A percentile compares a stretch with the other conserved stretches of the same genome.
Conservation (phyloP, 225 moss, liverwort and hornwort species). For the Pseudoscleropodium purum region DNA sequence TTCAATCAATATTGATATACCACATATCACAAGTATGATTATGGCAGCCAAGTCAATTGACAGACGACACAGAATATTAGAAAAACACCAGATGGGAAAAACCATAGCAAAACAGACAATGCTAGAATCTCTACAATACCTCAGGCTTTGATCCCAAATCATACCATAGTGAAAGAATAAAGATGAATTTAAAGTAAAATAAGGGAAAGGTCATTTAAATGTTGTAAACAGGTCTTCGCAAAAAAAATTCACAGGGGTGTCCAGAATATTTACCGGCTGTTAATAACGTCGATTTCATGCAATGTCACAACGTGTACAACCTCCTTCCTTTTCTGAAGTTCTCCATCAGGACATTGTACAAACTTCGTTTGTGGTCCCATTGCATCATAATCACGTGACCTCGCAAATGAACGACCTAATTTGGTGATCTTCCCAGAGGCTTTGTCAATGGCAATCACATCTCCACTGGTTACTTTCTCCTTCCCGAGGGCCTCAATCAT, state of each 20-base stretch:
- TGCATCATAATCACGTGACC: constrained; percentile 78
- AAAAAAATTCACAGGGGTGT: not conserved
- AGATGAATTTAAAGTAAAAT: not conserved
- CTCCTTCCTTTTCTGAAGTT: constrained; percentile 81
- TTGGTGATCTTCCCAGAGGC: constrained; percentile 80
- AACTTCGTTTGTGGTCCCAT: constrained; percentile 81
- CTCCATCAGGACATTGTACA: constrained; percentile 79
- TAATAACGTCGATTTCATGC: constrained; percentile 86
- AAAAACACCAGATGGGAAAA: not conserved
- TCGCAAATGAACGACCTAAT: constrained; percentile 70
- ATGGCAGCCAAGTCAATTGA: not conserved
- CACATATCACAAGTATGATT: not conserved
- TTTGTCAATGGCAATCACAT: constrained; percentile 78
- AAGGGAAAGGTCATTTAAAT: not conserved
- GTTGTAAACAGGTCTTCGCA: not conserved
- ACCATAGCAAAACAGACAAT: not conserved
- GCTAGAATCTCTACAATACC: not conserved
- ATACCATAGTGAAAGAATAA: not conserved
- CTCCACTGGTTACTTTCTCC: constrained; percentile 75
- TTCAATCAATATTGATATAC: not conserved
- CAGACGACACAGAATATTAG: not conserved
- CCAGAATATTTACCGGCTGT: constrained; percentile 50
- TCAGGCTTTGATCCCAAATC: not conserved
- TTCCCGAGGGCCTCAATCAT: constrained; percentile 77
- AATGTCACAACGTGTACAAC: constrained; percentile 80